Percentiles rank a stretch among this genome's conserved stretches.
Conservation (phyloP, 768 basidiomycete species). For the Pholiota conissans region DNA sequence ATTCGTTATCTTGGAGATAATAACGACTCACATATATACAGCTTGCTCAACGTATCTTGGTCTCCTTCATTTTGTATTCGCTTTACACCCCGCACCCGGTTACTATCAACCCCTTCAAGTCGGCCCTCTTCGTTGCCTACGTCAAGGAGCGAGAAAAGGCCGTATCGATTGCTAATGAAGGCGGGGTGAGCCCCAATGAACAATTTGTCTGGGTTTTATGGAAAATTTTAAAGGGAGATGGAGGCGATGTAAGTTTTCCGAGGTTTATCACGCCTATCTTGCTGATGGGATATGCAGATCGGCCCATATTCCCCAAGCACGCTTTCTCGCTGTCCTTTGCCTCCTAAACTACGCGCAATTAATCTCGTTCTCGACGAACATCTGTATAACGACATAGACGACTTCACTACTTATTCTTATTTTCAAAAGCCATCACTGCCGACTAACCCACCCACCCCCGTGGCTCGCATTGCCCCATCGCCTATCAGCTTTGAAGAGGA, state of each 20-base stretch:
- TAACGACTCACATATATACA: conserved; percentile 25
- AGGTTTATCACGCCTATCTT: background rate
- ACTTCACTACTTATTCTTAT: conserved; percentile 41
- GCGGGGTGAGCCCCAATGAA: conserved; percentile 61
- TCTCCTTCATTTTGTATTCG: conserved; percentile 77
- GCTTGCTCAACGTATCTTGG: conserved; percentile 75
- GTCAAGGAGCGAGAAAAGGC: conserved; percentile 67
- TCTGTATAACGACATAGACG: conserved; percentile 54
- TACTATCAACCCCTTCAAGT: conserved; percentile 80
- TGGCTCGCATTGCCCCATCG: conserved; percentile 17
- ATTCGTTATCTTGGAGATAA: conserved; percentile 11
- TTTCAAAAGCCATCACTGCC: conserved; percentile 26
- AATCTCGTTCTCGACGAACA: conserved; percentile 72
- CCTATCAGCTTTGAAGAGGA: conserved; percentile 51
- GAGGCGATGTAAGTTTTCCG: conserved; percentile 64
- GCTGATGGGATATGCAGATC: conserved; percentile 45
- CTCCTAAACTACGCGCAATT: conserved; percentile 71
- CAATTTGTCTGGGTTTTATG: conserved; percentile 85
- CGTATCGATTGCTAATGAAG: conserved; percentile 44
- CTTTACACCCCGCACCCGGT: conserved; percentile 82
- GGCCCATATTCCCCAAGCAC: conserved; percentile 79
- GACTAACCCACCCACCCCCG: conserved; percentile 13
- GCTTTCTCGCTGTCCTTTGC: conserved; percentile 71
- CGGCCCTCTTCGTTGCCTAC: conserved; percentile 67
- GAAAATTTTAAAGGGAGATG: conserved; percentile 84